Base-by-base conservation (phyloP, 192 early-diverging fungal species). In the Cladochytrium replicatum region DNA sequence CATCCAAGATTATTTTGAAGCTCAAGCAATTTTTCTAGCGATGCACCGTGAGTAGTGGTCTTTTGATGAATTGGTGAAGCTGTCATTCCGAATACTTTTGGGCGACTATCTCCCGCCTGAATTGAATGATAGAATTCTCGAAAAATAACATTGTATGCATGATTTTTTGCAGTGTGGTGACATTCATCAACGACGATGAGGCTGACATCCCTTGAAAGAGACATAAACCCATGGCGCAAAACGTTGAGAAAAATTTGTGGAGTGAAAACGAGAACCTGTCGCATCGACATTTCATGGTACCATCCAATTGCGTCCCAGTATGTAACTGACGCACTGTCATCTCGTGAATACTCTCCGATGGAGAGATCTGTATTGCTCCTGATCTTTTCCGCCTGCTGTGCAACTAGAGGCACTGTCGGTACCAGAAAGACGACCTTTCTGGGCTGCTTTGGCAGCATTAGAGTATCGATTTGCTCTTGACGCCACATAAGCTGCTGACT, bases 11-110 rank as follows among this genome's bases (percentile, higher is more conserved):
- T 48, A 22, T 6, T 8, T 32, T 64, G 53, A 15, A 68, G 54
- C 46, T 68, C 67, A 13, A 44, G n/a, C 22, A 68, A 51, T 17
- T 42, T 21, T 2, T 23, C 11, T 4, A 53, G 7, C 7, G 61
- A 54, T 5, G 43, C 67, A 4, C 43, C 43, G 23, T 61, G 50
- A 4, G 67, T 58, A 2, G n/a, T 25, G 2, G 46, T 46, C 31
- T 46, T 32, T 48, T 61, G 61, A 24, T 76, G 62, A 24, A 86
- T 75, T 3, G 77, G 81, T 15, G 78, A 88, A 15, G 80, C 86
- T 0, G 86, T 89, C 84, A 89, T 87, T 1, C 83, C 80, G 64
- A 89, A 87, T 0, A 89, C 67, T 39, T 77, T 81, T 8, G 87
- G 87, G 15, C 73, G 57, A 7, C 67, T 48, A 2, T 37, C 34